These are phyloP conservation scores for Tetramitus jugosus DNA, from an alignment of 208 protist genomes.

Conservation along the genomic window DNA sequence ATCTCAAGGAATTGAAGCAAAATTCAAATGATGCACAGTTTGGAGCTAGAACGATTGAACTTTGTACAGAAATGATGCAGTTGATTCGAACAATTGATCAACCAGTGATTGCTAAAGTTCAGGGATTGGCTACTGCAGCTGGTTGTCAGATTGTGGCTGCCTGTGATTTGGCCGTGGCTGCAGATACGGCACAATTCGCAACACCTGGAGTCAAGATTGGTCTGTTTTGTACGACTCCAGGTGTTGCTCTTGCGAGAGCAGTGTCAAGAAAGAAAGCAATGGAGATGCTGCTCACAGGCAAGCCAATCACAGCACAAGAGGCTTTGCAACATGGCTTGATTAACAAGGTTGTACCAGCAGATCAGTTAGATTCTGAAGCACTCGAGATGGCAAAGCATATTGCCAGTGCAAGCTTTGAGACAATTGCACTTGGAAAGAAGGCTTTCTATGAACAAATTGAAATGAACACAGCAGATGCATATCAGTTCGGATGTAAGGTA, in stretches of 20 bases:
- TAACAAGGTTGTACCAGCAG: slow-evolving; percentile 3
- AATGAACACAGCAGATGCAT: neutral
- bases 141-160: slow-evolving; percentile 21
- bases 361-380: slow-evolving; percentile 10
- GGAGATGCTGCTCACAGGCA: slow-evolving; percentile 30
- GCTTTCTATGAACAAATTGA: slow-evolving; percentile 26
- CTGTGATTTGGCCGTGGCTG: slow-evolving; percentile 23
- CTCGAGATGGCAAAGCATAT: slow-evolving; percentile 6
- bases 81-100: neutral
- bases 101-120: slow-evolving; percentile 27
- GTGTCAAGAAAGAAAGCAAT: slow-evolving; percentile 25
- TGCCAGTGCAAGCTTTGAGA: neutral
- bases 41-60: neutral
- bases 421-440: slow-evolving; percentile 21
- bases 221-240: slow-evolving; percentile 26
- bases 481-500: neutral
- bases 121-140: slow-evolving; percentile 22
- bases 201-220: slow-evolving; percentile 30
- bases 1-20: slow-evolving; percentile 24
- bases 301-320: slow-evolving; percentile 25
- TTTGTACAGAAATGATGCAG: slow-evolving; percentile 24
- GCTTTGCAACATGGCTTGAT: slow-evolving; percentile 18
- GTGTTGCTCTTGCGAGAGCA: neutral
- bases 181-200: slow-evolving; percentile 22
- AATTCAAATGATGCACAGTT: neutral